Percentiles rank a stretch among this genome's conserved stretches.
Evolutionary conservation across 106 monocot species (phyloP).

Genomic region (Acanthochlamys bracteata): DNA sequence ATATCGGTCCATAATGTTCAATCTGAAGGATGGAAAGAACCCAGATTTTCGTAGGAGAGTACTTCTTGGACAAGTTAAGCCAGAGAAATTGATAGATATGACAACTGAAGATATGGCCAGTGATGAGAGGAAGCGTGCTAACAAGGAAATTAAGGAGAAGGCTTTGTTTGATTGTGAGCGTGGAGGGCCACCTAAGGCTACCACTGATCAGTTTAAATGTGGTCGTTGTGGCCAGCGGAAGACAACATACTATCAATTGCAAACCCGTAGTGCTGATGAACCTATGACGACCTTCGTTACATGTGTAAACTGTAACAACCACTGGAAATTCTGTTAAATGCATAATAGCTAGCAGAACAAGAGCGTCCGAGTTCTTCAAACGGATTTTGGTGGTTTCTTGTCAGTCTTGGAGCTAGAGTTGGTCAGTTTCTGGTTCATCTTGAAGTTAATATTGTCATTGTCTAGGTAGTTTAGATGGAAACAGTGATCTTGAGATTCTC

Average conservation of each 20-base stretch:
- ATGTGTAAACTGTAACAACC: slow-evolving; percentile 74
- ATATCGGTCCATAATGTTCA: slow-evolving; percentile 88
- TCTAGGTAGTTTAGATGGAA: no score
- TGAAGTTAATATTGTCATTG: no score
- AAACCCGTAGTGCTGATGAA: slow-evolving; percentile 61
- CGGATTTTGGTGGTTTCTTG: not conserved
- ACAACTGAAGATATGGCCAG: slow-evolving; percentile 93
- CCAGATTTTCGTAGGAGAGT: slow-evolving; percentile 86
- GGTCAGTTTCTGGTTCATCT: no score
- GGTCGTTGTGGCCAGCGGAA: slow-evolving; percentile 73
- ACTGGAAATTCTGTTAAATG: slow-evolving; percentile 72
- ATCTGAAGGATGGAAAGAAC: slow-evolving; percentile 80
- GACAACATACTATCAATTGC: slow-evolving; percentile 65
- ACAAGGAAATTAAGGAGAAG: slow-evolving; percentile 83
- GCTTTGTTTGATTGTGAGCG: slow-evolving; percentile 82
- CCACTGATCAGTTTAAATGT: slow-evolving; percentile 93
- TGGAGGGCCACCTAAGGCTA: slow-evolving; percentile 55
- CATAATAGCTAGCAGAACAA: not conserved
- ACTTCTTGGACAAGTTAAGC: slow-evolving; percentile 57
- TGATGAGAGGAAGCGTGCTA: slow-evolving; percentile 58
- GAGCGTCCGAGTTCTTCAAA: not conserved
- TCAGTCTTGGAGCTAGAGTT: not conserved
- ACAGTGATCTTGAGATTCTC: no score
- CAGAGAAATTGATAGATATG: slow-evolving; percentile 44
- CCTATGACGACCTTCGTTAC: slow-evolving; percentile 75